Evolutionary conservation across 2,329 filamentous ascomycete species (phyloP).

Genomic region (Penicillium sumatraense): DNA sequence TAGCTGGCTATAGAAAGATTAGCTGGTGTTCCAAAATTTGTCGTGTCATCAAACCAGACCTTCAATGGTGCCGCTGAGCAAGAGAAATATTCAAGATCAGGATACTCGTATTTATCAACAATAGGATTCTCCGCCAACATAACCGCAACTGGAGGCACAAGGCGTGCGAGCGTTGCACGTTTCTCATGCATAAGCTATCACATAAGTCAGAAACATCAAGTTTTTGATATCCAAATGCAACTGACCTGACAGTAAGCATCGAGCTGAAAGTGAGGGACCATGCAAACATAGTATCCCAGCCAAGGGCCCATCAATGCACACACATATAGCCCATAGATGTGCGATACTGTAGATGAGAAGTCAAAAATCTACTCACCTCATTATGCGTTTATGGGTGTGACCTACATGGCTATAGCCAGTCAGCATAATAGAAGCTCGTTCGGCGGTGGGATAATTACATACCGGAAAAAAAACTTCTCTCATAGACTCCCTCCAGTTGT

Average conservation of each 20-base stretch:
- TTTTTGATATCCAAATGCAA: background rate
- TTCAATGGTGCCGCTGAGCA: slow-evolving; percentile 21
- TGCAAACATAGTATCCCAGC: slow-evolving; percentile 21
- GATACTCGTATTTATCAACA: slow-evolving; percentile 14
- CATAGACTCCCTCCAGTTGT: slow-evolving; percentile 15
- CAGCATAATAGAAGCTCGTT: background rate
- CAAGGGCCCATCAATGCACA: slow-evolving; percentile 15
- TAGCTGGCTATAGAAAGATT: background rate
- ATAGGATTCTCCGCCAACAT: slow-evolving; percentile 12
- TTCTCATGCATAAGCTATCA: slow-evolving; percentile 11
- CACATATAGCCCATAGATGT: slow-evolving; percentile 23
- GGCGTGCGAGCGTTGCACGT: slow-evolving; percentile 13
- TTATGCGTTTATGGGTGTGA: background rate
- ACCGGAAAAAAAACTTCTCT: slow-evolving; percentile 19
- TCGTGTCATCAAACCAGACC: background rate
- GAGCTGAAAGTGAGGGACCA: slow-evolving; percentile 19
- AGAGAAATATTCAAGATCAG: slow-evolving; percentile 17
- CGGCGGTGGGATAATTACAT: background rate
- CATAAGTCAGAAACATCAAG: background rate
- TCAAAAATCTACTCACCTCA: too few relatives aligned
- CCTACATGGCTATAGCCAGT: background rate
- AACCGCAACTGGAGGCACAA: slow-evolving; percentile 15
- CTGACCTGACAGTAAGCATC: slow-evolving; percentile 13
- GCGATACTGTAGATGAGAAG: too few relatives aligned
- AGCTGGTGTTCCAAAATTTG: background rate